Evolutionary conservation across 495 filamentous ascomycete species (phyloP), one percentile per base, ranked within the genome.

Genomic region (Penicilliopsis zonata): DNA sequence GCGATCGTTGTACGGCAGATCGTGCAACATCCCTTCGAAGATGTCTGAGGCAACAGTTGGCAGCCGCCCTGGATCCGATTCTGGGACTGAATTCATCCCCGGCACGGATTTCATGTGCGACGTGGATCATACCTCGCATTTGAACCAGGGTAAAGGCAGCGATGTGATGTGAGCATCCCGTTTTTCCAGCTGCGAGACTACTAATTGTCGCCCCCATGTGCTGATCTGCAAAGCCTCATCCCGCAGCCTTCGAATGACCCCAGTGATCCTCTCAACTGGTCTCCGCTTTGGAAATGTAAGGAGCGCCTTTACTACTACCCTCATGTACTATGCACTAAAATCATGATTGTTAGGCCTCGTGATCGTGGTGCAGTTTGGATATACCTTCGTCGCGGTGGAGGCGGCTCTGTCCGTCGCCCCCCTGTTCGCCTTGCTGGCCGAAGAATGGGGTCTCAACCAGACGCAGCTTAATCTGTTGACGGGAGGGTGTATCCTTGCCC

Each of bases 401-500:
- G 65, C 68, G 2, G 68, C 69, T 8, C 49, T 75, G 17, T 57
- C 64, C 5, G 52, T 67, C 33, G 61, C 64, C 21, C 70, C 70
- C 4, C 54, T 69, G 55, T 65, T 71, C 40, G 49, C 50, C 9
- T 38, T 58, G 16, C 63, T 68, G 38, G 59, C 62, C 35, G 35
- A 57, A 44, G 65, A 63, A 36, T 72, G 68, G 45, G 5, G 64
- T 13, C 57, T 59, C 26, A 44, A 47, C 5, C 39, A 67, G 0
- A 42, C 59, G 0, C 53, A 64, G 19, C 57, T 69, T 13, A 57
- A 59, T 20, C 55, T 68, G 34, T 54, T 72, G 30, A 68, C 65
- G 18, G 69, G 70, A 4, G 59, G 63, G 3, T 63, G 59, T 32
- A 67, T 72, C 28, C 44, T 72, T 25, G 66, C 67, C 1, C 53